These are phyloP conservation scores for Phoenix roebelenii DNA, from an alignment of 176 grass and related monocot species.

Conservation along the genomic window DNA sequence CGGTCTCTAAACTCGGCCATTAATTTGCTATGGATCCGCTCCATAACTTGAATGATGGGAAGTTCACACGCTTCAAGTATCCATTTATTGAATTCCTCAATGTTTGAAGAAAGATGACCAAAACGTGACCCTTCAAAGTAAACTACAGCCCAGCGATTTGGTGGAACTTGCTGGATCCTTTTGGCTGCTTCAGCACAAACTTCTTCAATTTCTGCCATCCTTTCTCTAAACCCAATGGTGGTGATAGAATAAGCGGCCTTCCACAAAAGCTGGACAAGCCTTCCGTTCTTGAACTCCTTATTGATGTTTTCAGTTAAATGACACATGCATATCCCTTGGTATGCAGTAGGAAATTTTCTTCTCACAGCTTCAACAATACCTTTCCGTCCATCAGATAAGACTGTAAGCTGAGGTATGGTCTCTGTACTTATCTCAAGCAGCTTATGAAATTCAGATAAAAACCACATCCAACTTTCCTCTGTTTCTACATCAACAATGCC, in stretches of 20 bases:
- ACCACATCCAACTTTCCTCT: slow-evolving; percentile 26
- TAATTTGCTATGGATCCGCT: slow-evolving; percentile 14
- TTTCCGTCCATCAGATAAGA: slow-evolving; percentile 14
- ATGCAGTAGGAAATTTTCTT: slow-evolving; percentile 25
- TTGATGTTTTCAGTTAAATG: slow-evolving; percentile 16
- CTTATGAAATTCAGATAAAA: slow-evolving; percentile 27
- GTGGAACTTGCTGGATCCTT: slow-evolving; percentile 23
- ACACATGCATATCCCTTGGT: slow-evolving; percentile 23
- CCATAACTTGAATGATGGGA: slow-evolving; percentile 21
- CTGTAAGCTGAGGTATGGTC: slow-evolving; percentile 12
- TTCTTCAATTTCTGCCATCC: slow-evolving; percentile 25
- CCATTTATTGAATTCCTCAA: slow-evolving; percentile 20
- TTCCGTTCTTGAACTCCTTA: slow-evolving; percentile 25
- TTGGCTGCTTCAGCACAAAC: slow-evolving; percentile 21
- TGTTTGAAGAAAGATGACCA: slow-evolving; percentile 27
- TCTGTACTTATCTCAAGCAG: slow-evolving; percentile 12
- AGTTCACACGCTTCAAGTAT: slow-evolving; percentile 22
- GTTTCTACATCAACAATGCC: slow-evolving; percentile 18
- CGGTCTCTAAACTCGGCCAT: slow-evolving; percentile 20
- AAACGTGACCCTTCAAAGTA: slow-evolving; percentile 18
- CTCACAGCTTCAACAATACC: slow-evolving; percentile 15
- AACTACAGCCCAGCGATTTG: slow-evolving; percentile 17
- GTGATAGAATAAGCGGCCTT: slow-evolving; percentile 22
- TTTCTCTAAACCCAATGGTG: slow-evolving; percentile 8
- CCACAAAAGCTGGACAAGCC: slow-evolving; percentile 26